Evolutionary conservation across 176 grass and related monocot genomes (phyloP), one percentile per base, ranked within the genome.

Genomic region (Oryza australiensis): DNA sequence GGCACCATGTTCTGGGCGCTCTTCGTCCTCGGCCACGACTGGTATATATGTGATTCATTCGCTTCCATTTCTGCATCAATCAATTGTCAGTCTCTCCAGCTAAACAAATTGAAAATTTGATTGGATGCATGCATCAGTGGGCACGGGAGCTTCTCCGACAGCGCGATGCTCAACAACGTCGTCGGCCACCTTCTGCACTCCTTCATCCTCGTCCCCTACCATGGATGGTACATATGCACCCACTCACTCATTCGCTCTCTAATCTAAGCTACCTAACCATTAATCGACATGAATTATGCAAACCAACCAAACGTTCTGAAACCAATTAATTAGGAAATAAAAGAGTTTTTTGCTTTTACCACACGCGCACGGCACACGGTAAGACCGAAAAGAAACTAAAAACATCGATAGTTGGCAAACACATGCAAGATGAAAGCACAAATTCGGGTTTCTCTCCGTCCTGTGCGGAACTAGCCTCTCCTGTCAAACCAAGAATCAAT

Each of bases 1-100:
- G 94, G 94, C 22, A 94, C 89, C 65, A 97, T 97, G 94, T 97
- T 97, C 84, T 97, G 94, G 94, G 92, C 92, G 37, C 92, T 97
- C 76, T 97, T 94, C 89, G 89, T 97, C 85, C 92, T 97, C 9
- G 94, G 94, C 0, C 94, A 97, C 82, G 94, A 97, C 79, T 97
- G 92, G 7, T 46, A 46, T 14, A n/a, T n/a, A n/a, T n/a, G n/a
- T 35, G 1, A 46, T 46, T 5, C 43, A 12, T 13, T 14, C 43
- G 12, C 43, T 46, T 14, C 43, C 12, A n/a, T n/a, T n/a, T n/a
- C 84, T 97, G 94, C 29, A 29, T 29, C 29, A 29, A 29, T 29
- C 29, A 2, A 29, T 2, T 29, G 29, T 29, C 29, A 29, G 33
- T 34, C 33, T 3, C 33, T 34, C 33, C 33, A 34, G 1, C 29